Conservation (phyloP, 495 filamentous ascomycete species). For the Lepraria neglecta region DNA sequence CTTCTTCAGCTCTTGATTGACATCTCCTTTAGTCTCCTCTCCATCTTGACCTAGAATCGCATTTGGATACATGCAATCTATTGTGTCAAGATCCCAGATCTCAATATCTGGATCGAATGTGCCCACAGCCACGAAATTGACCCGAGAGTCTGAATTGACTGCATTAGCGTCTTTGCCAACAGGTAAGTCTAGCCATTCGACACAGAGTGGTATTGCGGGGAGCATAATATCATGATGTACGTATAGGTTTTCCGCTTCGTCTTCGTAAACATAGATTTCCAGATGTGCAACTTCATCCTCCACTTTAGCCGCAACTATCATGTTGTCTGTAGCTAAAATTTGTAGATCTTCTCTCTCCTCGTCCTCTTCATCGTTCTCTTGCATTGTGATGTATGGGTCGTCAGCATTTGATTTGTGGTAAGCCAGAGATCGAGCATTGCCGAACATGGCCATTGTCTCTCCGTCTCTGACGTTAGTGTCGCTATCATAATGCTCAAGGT, state of each 20-base stretch:
- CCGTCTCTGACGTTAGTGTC: constrained; percentile 62
- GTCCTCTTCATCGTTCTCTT: constrained; percentile 63
- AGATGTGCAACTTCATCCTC: constrained; percentile 97
- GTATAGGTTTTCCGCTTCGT: constrained; percentile 88
- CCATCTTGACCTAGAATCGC: constrained; percentile 86
- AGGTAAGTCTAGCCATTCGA: constrained; percentile 90
- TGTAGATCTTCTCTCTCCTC: constrained; percentile 93
- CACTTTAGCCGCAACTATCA: constrained; percentile 83
- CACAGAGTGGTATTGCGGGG: constrained; percentile 86
- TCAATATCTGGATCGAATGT: constrained; percentile 99
- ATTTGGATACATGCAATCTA: constrained; percentile 97
- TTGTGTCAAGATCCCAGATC: constrained; percentile 91
- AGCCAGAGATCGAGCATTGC: constrained; percentile 83
- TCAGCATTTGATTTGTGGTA: constrained; percentile 90
- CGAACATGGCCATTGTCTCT: constrained; percentile 83
- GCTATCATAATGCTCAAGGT: constrained; percentile 90
- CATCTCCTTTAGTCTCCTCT: constrained; percentile 37
- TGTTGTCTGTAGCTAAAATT: constrained; percentile 84
- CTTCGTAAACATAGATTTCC: constrained; percentile 97
- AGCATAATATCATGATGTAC: constrained; percentile 99
- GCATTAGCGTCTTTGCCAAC: constrained; percentile 56
- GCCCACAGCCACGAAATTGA: constrained; percentile 89
- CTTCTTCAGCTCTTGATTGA: constrained; percentile 54
- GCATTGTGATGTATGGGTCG: constrained; percentile 91
- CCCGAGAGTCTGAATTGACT: constrained; percentile 42